Evolutionary conservation across 495 filamentous ascomycete genomes (phyloP).

Genomic region (Penicillium riverlandense): DNA sequence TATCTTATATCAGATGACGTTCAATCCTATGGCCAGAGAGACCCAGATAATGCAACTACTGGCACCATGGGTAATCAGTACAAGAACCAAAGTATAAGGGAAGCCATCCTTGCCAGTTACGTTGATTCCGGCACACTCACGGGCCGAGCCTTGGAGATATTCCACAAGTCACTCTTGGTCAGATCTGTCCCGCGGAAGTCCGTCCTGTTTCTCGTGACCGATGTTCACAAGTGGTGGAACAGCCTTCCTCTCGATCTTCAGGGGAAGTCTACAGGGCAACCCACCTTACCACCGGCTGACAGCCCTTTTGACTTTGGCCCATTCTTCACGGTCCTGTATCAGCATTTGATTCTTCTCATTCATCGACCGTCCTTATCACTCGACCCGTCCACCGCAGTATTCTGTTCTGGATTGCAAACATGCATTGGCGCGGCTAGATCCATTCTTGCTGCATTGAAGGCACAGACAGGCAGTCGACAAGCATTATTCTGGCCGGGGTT

Average conservation of each 20-base stretch:
- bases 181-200: conserved; percentile 28
- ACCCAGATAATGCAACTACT: too few relatives aligned
- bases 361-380: conserved; percentile 37
- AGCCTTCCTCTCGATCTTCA: conserved; percentile 26
- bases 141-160: conserved; percentile 32
- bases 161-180: conserved; percentile 34
- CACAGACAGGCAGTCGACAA: conserved; percentile 22
- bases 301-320: conserved; percentile 30
- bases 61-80: not conserved
- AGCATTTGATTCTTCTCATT: conserved; percentile 63
- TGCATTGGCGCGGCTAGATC: conserved; percentile 32
- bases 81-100: conserved; percentile 9
- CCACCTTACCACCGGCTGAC: conserved; percentile 1
- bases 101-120: conserved; percentile 29
- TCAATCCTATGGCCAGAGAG: too few relatives aligned
- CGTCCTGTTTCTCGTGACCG: conserved; percentile 30
- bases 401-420: conserved; percentile 32
- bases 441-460: conserved; percentile 26
- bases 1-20: too few relatives aligned
- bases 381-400: conserved; percentile 25
- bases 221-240: conserved; percentile 42
- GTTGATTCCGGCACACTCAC: conserved; percentile 34
- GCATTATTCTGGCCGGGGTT: conserved; percentile 37
- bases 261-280: not conserved
- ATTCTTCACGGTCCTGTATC: conserved; percentile 52